Evolutionary conservation across 148 eudicot genomes (phyloP), one percentile per base, ranked within the genome.

Genomic region (Chenopodium berlandieri): DNA sequence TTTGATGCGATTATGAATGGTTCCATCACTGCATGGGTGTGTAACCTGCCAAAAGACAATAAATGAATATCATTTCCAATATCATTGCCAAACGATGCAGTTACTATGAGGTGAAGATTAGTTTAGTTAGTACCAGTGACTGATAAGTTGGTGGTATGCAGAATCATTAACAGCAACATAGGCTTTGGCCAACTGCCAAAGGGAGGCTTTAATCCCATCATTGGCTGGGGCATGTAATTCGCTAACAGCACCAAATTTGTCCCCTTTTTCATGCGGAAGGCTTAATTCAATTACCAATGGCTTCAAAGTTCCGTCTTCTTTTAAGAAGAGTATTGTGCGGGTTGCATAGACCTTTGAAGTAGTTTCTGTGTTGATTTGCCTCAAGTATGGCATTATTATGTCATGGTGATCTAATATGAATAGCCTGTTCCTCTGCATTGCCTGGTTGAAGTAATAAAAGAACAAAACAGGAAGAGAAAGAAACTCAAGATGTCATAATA

Each of bases 181-280:
- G 64, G 98, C 94, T 88, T 94, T 94, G 25, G 97, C 98, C 78
- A 94, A 85, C 84, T 83, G 84, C 98, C 98, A 94, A 56, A 88
- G 78, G 7, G 90, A 66, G 67, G 90, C 95, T 76, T 89, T 83
- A 19, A 84, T 75, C 9, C 93, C 95, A 25, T 87, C 81, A 75
- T 84, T 78, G 4, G 91, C 91, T 4, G 94, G 91, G 30, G 83
- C 85, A 80, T 83, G 82, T 23, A 91, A 91, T 77, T 78, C 73
- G 75, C 89, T 92, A 12, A 82, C 62, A 34, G 90, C 86, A 62
- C 95, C 95, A 75, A 40, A 82, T 32, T 82, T 30, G 80, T 91
- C 92, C 31, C 90, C 91, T 6, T 90, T 85, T 27, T 87, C 79
- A 80, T 88, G 90, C 13, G 93, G 95, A 63, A 82, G 78, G 84